A percentile compares a stretch with the other conserved stretches of the same genome.
These are phyloP conservation scores for Thraustochytrium striatum DNA, from an alignment of 352 stramenopile species.

Conservation along the genomic window DNA sequence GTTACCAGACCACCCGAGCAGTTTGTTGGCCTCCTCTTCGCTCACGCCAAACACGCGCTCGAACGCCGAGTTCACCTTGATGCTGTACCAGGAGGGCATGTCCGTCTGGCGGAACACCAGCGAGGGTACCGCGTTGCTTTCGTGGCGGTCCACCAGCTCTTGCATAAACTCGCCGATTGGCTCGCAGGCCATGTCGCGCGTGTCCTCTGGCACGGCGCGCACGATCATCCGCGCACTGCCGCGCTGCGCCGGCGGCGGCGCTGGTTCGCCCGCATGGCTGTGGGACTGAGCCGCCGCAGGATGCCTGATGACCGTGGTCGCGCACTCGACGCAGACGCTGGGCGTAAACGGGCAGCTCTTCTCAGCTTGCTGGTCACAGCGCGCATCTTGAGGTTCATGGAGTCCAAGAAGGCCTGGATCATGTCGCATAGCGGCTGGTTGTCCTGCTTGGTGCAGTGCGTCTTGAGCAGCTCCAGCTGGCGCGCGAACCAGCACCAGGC, in stretches of 20 bases:
- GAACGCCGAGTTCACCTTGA: conserved; percentile 17
- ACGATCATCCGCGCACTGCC: neutral
- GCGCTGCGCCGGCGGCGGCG: neutral
- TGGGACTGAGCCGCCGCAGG: neutral
- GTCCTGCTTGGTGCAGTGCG: conserved; percentile 24
- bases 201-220: neutral
- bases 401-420: conserved; percentile 39
- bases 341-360: conserved; percentile 34
- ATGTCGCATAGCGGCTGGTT: conserved; percentile 26
- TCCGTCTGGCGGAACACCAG: conserved; percentile 33
- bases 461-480: conserved; percentile 26
- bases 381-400: conserved; percentile 28
- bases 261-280: neutral
- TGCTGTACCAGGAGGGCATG: conserved; percentile 1
- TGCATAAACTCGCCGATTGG: neutral
- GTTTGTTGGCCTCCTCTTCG: neutral
- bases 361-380: neutral
- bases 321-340: conserved; percentile 20
- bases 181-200: neutral
- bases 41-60: conserved; percentile 4
- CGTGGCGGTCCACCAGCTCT: neutral
- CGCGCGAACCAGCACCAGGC: conserved; percentile 34
- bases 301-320: conserved; percentile 37
- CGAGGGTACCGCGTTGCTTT: conserved; percentile 18
- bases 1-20: conserved; percentile 9